phyloP scores from a whole-genome alignment of 495 filamentous ascomycete genomes.

The Aspergillus bridgeri region DNA sequence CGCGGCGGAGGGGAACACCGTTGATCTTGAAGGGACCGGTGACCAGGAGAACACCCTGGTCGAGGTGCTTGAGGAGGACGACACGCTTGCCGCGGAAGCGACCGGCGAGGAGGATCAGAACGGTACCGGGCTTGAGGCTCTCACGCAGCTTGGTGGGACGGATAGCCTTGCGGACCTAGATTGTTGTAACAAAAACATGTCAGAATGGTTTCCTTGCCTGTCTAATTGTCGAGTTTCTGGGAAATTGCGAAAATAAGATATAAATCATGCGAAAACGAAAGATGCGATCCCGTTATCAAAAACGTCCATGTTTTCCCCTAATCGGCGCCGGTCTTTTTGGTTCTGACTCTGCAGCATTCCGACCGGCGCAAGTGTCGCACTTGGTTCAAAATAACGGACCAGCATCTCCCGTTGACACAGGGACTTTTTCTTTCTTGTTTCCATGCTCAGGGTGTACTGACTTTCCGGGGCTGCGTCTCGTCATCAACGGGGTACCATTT shows the following conservation, averaged over 20 bases:
- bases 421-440: constrained; percentile 14
- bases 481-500: constrained; percentile 99
- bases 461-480: constrained; percentile 86
- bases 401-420: constrained; percentile 22
- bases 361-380: constrained; percentile 35
- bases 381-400: constrained; percentile 23
- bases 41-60: constrained; percentile 95
- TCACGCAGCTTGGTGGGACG: constrained; percentile 79
- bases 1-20: constrained; percentile 95
- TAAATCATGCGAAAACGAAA: constrained; percentile 4
- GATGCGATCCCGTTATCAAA: constrained; percentile 26
- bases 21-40: constrained; percentile 99
- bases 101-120: constrained; percentile 97
- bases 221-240: not conserved
- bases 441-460: constrained; percentile 48
- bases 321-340: constrained; percentile 15
- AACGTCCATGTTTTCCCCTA: not conserved
- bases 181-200: constrained; percentile 29
- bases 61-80: constrained; percentile 93
- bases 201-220: constrained; percentile 23
- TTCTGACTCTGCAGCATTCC: constrained; percentile 6
- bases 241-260: constrained; percentile 5
- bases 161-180: constrained; percentile 88
- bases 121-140: constrained; percentile 84
- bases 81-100: constrained; percentile 99